These are phyloP conservation scores for Oldenlandia corymbosa DNA, from an alignment of 257 asterid species.

Conservation along the genomic window DNA sequence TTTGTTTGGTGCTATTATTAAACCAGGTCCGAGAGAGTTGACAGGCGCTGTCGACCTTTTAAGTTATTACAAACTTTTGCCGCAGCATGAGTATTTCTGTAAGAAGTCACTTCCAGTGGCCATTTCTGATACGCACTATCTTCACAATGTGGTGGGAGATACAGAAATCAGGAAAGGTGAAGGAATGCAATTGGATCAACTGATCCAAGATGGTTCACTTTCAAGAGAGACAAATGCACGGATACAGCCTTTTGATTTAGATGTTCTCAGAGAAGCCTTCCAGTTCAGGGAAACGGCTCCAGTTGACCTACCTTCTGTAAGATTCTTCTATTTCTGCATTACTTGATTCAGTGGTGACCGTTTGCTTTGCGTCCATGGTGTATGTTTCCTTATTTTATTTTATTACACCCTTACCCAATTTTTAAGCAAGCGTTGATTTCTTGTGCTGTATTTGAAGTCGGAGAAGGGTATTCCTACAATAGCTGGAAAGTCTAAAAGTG, in stretches of 20 bases:
- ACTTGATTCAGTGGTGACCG: constrained; percentile 1
- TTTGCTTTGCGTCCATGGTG: not conserved
- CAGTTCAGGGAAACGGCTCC: constrained; percentile 78
- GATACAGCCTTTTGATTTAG: constrained; percentile 73
- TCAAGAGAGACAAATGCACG: constrained; percentile 56
- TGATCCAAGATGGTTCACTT: constrained; percentile 53
- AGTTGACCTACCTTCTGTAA: constrained; percentile 67
- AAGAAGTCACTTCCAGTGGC: constrained; percentile 79
- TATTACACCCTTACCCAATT: not conserved
- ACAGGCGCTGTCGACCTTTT: constrained; percentile 93
- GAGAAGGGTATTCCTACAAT: constrained; percentile 90
- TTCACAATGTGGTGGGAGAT: constrained; percentile 90
- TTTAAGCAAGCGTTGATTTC: constrained; percentile 16
- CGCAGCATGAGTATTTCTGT: constrained; percentile 91
- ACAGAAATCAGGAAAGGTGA: constrained; percentile 93
- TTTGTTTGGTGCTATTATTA: constrained; percentile 24
- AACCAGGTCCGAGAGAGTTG: constrained; percentile 85
- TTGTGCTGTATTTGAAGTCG: constrained; percentile 46
- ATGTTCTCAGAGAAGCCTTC: constrained; percentile 72
- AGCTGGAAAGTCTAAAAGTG: constrained; percentile 72
- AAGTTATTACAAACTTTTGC: constrained; percentile 72
- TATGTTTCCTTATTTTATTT: not conserved
- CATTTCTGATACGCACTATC: constrained; percentile 78
- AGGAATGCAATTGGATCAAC: constrained; percentile 89
- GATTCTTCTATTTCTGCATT: constrained; percentile 25